phyloP scores from a whole-genome alignment of 169 alveolate species.

The Pseudocohnilembus persalinus region DNA sequence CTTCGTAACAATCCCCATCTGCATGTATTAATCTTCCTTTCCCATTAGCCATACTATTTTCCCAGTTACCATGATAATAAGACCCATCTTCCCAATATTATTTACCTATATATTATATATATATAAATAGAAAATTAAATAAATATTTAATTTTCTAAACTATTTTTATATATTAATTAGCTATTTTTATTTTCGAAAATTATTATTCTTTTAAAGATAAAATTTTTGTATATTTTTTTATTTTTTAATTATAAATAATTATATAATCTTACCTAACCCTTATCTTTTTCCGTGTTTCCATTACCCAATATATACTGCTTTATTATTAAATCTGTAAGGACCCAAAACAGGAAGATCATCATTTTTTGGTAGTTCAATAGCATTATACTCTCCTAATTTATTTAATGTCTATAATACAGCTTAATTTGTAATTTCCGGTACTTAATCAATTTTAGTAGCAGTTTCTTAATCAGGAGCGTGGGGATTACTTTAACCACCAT shows the following conservation, averaged over 20 bases:
- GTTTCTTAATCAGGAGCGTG: neutral
- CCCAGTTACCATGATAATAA: slow-evolving; percentile 61
- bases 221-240: too few species aligned
- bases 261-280: neutral
- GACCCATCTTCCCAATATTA: slow-evolving; percentile 68
- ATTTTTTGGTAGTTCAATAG: neutral
- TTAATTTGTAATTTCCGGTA: neutral
- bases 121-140: too few species aligned
- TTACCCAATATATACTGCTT: slow-evolving; percentile 1
- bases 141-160: too few species aligned
- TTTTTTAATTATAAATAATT: too few species aligned
- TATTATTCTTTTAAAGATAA: too few species aligned
- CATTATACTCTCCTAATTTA: neutral
- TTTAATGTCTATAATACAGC: neutral
- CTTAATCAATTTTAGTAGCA: neutral
- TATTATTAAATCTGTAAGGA: neutral
- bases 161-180: too few species aligned
- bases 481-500: too few species aligned
- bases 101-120: slow-evolving; percentile 3
- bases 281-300: slow-evolving; percentile 4
- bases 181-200: too few species aligned
- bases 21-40: slow-evolving; percentile 62
- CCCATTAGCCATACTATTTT: slow-evolving; percentile 48
- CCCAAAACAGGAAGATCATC: neutral
- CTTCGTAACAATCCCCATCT: slow-evolving; percentile 62